Percentiles rank a stretch among this genome's conserved stretches.
Conservation (phyloP, 2,329 filamentous ascomycete genomes). For the Pyrenophora graminea region DNA sequence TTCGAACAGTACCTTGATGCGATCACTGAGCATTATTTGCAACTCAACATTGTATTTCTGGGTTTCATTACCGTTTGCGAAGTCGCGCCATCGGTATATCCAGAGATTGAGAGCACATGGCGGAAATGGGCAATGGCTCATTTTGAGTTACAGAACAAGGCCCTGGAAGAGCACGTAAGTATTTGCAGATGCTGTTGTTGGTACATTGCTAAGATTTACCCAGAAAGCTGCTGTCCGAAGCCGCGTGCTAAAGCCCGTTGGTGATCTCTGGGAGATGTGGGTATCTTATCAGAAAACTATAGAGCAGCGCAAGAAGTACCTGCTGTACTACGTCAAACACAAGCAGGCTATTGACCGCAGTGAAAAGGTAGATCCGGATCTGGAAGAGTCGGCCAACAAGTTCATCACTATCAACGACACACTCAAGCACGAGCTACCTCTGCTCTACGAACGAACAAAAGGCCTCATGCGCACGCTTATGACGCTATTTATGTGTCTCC, state of each 20-base stretch:
- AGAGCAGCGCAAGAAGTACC: conserved; percentile 91
- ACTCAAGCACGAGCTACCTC: conserved; percentile 87
- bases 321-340: conserved; percentile 83
- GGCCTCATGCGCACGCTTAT: conserved; percentile 83
- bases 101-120: conserved; percentile 93
- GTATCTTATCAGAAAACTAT: conserved; percentile 85
- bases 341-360: conserved; percentile 77
- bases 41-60: conserved; percentile 77
- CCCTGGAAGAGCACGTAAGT: conserved; percentile 81
- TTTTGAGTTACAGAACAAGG: conserved; percentile 80
- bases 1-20: conserved; percentile 92
- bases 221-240: conserved; percentile 70
- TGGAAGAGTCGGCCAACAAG: conserved; percentile 80
- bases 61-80: conserved; percentile 84
- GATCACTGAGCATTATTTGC: conserved; percentile 75
- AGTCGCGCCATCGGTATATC: conserved; percentile 62
- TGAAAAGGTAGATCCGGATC: conserved; percentile 85
- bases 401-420: conserved; percentile 92
- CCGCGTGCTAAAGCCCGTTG: conserved; percentile 83
- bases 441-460: conserved; percentile 78
- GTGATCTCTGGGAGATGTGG: conserved; percentile 76
- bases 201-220: conserved; percentile 17
- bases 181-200: conserved; percentile 2
- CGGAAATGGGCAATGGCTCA: conserved; percentile 86
- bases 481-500: conserved; percentile 80